Base-by-base conservation (phyloP, 257 asterid species). In the Nicotiana undulata region DNA sequence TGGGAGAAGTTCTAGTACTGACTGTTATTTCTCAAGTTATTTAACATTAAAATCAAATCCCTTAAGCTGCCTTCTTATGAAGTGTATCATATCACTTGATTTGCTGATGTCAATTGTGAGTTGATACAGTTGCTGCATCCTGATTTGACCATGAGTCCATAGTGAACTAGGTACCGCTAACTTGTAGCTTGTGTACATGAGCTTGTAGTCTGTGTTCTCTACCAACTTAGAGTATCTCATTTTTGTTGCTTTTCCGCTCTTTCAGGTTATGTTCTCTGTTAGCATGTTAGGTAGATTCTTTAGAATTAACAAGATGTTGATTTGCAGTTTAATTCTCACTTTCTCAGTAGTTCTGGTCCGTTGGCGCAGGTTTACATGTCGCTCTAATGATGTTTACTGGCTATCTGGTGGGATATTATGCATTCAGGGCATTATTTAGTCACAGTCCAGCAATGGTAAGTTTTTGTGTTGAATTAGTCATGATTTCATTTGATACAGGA, bases 401-500 rank as follows among this genome's bases (percentile, higher is more conserved):
- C 70, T 95, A 90, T 88, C 86, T 95, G 83, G 81, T 92, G 78
- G 99, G 99, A 82, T 95, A 87, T 86, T 92, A 91, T 77, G 92
- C 97, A 63, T 95, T 95, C 91, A 91, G 95, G 87, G 98, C 99
- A 76, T 86, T 95, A 86, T 95, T 92, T 81, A 68, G 90, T 90
- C 89, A 83, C 59, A 93, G 85, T 83, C 90, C 93, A 68, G 96
- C 91, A 4, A 89, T 92, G 99, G 99, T 95, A 92, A 77, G 77
- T 22, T 70, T 2, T 70, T 13, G 13, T 67, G 56, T 61, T 82
- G 32, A 79, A 29, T 40, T 40, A 34, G 34, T 81, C 31, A 10
- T 22, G 56, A 20, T 44, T 20, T 46, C 66, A 40, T 82, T 75
- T 13, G n/a, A 37, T 70, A 44, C 70, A 32, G 28, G 16, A 40